Conservation (phyloP, 306 rosid genomes). For the Castanospermum australe region DNA sequence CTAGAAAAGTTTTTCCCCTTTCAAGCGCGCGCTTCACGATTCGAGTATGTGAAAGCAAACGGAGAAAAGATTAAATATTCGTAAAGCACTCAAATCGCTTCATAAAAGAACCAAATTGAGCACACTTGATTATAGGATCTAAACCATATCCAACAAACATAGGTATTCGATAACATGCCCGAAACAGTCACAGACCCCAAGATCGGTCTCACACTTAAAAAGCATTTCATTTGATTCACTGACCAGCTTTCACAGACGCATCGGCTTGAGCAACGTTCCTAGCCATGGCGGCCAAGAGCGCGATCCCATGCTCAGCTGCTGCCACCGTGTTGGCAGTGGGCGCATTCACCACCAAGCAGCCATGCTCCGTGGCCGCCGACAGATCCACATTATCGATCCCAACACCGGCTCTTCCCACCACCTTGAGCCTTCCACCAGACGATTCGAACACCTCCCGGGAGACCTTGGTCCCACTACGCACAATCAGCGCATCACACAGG, state of each 20-base stretch:
- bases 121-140: neutral
- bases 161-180: conserved; percentile 26
- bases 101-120: neutral
- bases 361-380: conserved; percentile 97
- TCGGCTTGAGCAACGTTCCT: conserved; percentile 97
- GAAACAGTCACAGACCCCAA: neutral
- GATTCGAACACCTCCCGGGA: conserved; percentile 92
- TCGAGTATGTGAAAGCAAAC: too few species aligned
- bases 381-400: conserved; percentile 99
- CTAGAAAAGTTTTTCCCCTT: neutral
- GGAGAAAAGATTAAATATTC: neutral
- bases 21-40: neutral
- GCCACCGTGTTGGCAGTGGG: conserved; percentile 98
- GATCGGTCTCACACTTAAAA: neutral
- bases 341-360: conserved; percentile 92
- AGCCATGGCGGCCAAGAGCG: conserved; percentile 92
- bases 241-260: conserved; percentile 90
- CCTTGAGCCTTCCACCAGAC: conserved; percentile 86
- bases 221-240: conserved; percentile 11
- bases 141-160: neutral
- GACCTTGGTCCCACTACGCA: conserved; percentile 94
- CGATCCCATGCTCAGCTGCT: conserved; percentile 96
- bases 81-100: neutral
- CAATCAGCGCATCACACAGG: conserved; percentile 91
- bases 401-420: conserved; percentile 98